Base-by-base conservation (phyloP, 768 basidiomycete species). In the Suillus decipiens region DNA sequence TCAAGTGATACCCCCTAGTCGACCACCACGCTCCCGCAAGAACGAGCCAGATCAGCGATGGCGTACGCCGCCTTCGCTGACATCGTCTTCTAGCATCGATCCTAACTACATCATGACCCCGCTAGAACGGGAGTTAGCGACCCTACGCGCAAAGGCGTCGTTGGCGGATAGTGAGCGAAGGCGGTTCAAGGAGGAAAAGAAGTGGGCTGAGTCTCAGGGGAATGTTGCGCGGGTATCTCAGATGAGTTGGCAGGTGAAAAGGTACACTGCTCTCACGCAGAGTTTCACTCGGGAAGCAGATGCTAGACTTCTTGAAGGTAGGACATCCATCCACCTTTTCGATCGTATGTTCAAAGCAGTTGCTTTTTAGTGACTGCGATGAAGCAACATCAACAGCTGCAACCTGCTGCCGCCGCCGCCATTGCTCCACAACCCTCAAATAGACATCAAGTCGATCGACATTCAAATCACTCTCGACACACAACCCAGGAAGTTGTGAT, bases 201-300 rank as follows among this genome's bases (percentile, higher is more conserved):
- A 93, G 72, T 95, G 93, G 93, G 93, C 93, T 0, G 72, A 88
- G 43, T 89, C 89, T 22, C 87, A 89, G 71, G 91, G 91, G 0
- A 92, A 95, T 71, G 64, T 78, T 50, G 86, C 90, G 10, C 84
- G 91, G 53, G 92, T 92, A 36, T 79, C 82, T 33, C 88, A 95
- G 78, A 86, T 93, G 81, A 87, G 86, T 69, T 92, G 90, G 88
- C 89, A 92, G 73, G 89, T 92, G 63, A 89, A 89, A 77, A 84
- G 88, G 22, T 93, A 91, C 75, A 86, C 89, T 39, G 85, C 88
- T 34, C 77, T 94, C 61, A 90, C 89, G 83, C 87, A 92, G 75
- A 90, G 89, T 64, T 93, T 91, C 69, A 87, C 87, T 66, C 81
- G 84, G 45, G 90, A 93, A 75, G 92, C 92, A 28, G 91, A 92